phyloP scores from a whole-genome alignment of 2,329 filamentous ascomycete genomes.

The Diaporthe aspalathi region DNA sequence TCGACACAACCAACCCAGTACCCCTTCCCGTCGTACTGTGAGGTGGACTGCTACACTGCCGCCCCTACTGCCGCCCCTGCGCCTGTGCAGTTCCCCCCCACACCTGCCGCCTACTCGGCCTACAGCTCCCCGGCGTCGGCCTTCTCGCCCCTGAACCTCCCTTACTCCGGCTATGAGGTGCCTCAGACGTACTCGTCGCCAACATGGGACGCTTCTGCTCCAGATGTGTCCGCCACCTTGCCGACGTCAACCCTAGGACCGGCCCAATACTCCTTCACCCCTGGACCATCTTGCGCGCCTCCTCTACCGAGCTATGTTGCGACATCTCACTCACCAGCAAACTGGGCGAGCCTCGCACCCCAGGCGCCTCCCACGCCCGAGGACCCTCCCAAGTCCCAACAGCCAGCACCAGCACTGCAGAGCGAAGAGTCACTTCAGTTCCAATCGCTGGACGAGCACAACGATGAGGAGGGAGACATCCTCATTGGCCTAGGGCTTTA shows the following conservation, averaged over 20 bases:
- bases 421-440: slow-evolving; percentile 63
- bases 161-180: slow-evolving; percentile 55
- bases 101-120: slow-evolving; percentile 66
- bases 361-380: slow-evolving; percentile 68
- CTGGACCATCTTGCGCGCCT: slow-evolving; percentile 15
- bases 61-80: slow-evolving; percentile 51
- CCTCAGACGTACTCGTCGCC: slow-evolving; percentile 53
- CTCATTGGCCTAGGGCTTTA: slow-evolving; percentile 87
- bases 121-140: slow-evolving; percentile 67
- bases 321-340: slow-evolving; percentile 33
- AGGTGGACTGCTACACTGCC: slow-evolving; percentile 54
- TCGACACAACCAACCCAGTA: slow-evolving; percentile 51
- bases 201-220: slow-evolving; percentile 50
- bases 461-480: slow-evolving; percentile 72
- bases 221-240: slow-evolving; percentile 19
- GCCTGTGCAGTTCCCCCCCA: slow-evolving; percentile 59
- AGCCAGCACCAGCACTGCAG: slow-evolving; percentile 57
- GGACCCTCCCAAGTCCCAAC: slow-evolving; percentile 64
- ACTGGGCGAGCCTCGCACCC: slow-evolving; percentile 29
- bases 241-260: slow-evolving; percentile 12
- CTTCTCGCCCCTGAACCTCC: slow-evolving; percentile 65
- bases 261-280: slow-evolving; percentile 6
- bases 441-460: slow-evolving; percentile 61
- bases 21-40: slow-evolving; percentile 54
- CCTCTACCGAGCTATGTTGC: slow-evolving; percentile 38